Base-by-base conservation (phyloP, 805 yeast genomes). In the Teunomyces panamensis region DNA sequence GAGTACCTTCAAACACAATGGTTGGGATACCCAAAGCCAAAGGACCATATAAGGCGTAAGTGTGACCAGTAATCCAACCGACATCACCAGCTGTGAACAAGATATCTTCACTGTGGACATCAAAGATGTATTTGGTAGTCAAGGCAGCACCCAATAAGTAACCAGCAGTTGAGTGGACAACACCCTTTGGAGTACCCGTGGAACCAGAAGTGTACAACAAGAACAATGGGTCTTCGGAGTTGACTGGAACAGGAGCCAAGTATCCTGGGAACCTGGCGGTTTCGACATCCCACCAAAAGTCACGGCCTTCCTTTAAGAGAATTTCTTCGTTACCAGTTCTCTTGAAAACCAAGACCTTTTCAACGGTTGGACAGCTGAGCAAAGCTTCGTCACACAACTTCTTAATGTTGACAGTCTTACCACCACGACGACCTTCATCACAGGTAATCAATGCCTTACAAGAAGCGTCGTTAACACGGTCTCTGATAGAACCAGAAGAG, bases 21-120 rank as follows among this genome's bases (percentile, higher is more conserved):
- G 94, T 82, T 29, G 96, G 83, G 48, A 86, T 83, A 64, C 96
- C 96, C 56, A 79, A 75, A 28, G 79, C 65, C 62, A 87, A 74
- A 33, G 96, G 95, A 48, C 95, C 96, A 64, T 87, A 87, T 43
- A 87, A 80, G 14, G 83, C 90, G 59, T 87, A 87, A 9, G 94
- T 78, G 69, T 87, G 96, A 49, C 96, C 96, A 5, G 95, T 87
- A 60, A 87, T 85, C 96, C 96, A 87, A 60, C 96, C 96, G 46
- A 87, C 85, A 69, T 87, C 96, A 63, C 94, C 96, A 28, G 95
- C 94, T 13, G 94, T 87, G 76, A 87, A 87, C 48, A 87, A 74
- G 10, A 81, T 73, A 63, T 87, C 96, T 49, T 84, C 83, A 36
- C 79, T 77, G 59, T 87, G 90, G 35, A 85, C 75, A 66, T 87